These are phyloP conservation scores for Lepiota subincarnata DNA, from an alignment of 768 basidiomycete genomes.

Conservation along the genomic window DNA sequence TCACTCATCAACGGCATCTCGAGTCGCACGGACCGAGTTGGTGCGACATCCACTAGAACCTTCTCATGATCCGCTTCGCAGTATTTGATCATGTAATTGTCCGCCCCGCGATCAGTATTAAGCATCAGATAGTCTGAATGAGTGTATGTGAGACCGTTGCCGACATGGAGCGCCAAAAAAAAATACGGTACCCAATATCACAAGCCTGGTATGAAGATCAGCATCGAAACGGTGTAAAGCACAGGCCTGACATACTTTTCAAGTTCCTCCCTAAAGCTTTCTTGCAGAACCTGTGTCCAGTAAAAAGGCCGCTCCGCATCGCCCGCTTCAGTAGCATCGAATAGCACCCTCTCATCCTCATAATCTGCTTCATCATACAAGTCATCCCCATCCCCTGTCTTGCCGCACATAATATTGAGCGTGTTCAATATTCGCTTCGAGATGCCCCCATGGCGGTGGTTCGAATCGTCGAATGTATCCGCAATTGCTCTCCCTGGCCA, in stretches of 20 bases:
- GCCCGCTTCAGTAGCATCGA: slow-evolving; percentile 57
- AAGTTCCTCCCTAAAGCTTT: slow-evolving; percentile 81
- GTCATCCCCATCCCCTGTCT: slow-evolving; percentile 71
- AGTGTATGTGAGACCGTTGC: slow-evolving; percentile 5
- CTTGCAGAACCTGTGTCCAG: slow-evolving; percentile 76
- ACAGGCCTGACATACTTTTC: slow-evolving; percentile 59
- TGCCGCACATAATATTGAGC: slow-evolving; percentile 80
- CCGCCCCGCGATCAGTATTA: slow-evolving; percentile 84
- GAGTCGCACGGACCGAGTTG: slow-evolving; percentile 59
- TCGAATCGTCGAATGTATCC: slow-evolving; percentile 84
- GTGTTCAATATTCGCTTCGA: slow-evolving; percentile 66
- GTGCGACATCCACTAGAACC: slow-evolving; percentile 72
- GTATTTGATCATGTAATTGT: slow-evolving; percentile 92
- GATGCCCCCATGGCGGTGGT: slow-evolving; percentile 65
- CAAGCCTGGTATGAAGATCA: slow-evolving; percentile 48
- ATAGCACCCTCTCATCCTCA: slow-evolving; percentile 69
- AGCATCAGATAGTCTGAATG: slow-evolving; percentile 81
- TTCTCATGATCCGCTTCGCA: slow-evolving; percentile 81
- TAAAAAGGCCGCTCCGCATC: slow-evolving; percentile 64
- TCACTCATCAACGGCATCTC: slow-evolving; percentile 77
- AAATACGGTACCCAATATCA: slow-evolving; percentile 61
- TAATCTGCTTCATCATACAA: slow-evolving; percentile 67
- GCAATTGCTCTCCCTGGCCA: slow-evolving; percentile 83
- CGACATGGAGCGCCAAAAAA: slow-evolving; percentile 4
- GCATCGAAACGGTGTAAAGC: slow-evolving; percentile 2